Base-by-base conservation (phyloP, 1,139 yeast genomes). In the Citeromyces hawaiiensis region DNA sequence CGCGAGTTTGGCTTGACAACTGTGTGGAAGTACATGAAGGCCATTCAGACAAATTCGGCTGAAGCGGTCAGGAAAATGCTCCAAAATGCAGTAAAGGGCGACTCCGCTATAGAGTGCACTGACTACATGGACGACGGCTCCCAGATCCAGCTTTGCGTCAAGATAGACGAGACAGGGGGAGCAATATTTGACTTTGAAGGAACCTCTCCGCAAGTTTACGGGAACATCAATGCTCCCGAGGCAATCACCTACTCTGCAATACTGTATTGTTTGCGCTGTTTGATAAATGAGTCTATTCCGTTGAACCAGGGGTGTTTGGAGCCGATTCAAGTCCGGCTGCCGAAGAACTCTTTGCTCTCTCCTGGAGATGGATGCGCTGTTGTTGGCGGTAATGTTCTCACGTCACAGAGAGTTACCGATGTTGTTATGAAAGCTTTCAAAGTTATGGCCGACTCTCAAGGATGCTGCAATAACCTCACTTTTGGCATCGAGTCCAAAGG, bases 61-160 rank as follows among this genome's bases (percentile, higher is more conserved):
- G 43, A 52, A 16, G 68, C 79, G 2, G 82, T 76, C 10, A 61
- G 74, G 14, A 54, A 54, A 35, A 59, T 66, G 41, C 56, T 74
- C 39, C 63, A 58, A 42, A 45, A 52, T 1, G 64, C 67, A 15
- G 54, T 59, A 59, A 45, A 54, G 2, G 57, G 9, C 4, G 9
- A 60, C 15, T 51, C 59, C 18, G 56, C 60, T 9, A 54, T 76
- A 17, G 46, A 45, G 17, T 75, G 81, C 17, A 56, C 51, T 16
- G 83, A 76, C 47, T 68, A 53, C 44, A 67, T 77, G 63, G 83
- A 76, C 51, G 83, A 77, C 48, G 83, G 83, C 3, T 69, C 80
- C 3, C 60, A 61, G 15, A 68, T 77, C 36, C 49, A 58, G 16
- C 63, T 76, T 17, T 50, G 57, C 11, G 63, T 76, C 40, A 63